These are phyloP conservation scores for Dipodascus geniculatus DNA, from an alignment of 805 yeast species.

Conservation along the genomic window DNA sequence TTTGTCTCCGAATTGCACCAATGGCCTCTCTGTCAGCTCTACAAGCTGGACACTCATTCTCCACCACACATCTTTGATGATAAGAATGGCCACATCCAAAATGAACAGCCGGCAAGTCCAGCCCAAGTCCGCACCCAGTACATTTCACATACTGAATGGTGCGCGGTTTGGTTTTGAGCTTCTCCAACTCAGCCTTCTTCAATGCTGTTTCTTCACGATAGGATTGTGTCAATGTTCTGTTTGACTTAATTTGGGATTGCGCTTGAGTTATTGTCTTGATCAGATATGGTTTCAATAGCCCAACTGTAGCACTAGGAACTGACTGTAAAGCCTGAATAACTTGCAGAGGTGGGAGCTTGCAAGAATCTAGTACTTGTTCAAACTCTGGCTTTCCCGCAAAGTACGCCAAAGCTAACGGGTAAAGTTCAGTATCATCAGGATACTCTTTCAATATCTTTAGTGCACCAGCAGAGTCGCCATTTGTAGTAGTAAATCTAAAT, in stretches of 20 bases:
- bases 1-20: conserved; percentile 43
- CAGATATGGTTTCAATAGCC: conserved; percentile 58
- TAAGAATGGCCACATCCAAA: conserved; percentile 81
- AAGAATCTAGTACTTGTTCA: conserved; percentile 39
- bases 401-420: conserved; percentile 49
- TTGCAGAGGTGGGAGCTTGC: conserved; percentile 64
- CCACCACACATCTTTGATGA: conserved; percentile 64
- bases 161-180: conserved; percentile 35
- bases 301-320: conserved; percentile 55
- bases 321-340: conserved; percentile 56
- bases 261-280: conserved; percentile 48
- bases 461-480: conserved; percentile 47
- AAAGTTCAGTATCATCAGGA: conserved; percentile 53
- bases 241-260: conserved; percentile 55
- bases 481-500: conserved; percentile 52
- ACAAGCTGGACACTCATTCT: conserved; percentile 61
- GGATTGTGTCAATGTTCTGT: conserved; percentile 49
- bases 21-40: conserved; percentile 58
- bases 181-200: conserved; percentile 43
- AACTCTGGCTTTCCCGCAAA: conserved; percentile 44
- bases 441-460: conserved; percentile 43
- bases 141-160: conserved; percentile 56
- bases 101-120: conserved; percentile 72
- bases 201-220: conserved; percentile 55
- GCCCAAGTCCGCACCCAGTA: conserved; percentile 45